Base-by-base conservation (phyloP, 1,139 yeast species). In the Pichia sp. region DNA sequence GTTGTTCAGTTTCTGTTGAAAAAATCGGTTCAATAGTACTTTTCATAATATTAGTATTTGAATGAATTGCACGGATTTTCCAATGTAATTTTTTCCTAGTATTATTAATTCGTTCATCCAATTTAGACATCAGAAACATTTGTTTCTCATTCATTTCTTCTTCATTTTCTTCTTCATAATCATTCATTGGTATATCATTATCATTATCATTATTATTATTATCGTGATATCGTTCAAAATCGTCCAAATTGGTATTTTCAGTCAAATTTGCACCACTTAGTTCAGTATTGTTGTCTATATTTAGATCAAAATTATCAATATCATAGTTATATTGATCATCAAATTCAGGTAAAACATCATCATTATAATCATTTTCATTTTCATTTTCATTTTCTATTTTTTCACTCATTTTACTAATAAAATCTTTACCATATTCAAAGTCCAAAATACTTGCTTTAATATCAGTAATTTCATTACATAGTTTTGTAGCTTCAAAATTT, bases 231-330 rank as follows among this genome's bases (percentile, higher is more conserved):
- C 14, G 4, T 25, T 27, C 27, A 14, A 25, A n/a, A 31, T 33
- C 27, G 18, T 42, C 48, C 4, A 46, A 53, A 56, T 25, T 52
- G 58, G 53, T 65, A 62, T 39, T 48, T 7, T 48, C 49, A 2
- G 52, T 34, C n/a, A 51, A 27, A 45, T 51, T 43, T 30, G 38
- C 43, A 7, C 28, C 45, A 25, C 42, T 49, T 19, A 33, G 45
- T 2, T 34, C 58, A 41, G 54, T 56, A 44, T 59, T 64, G 44
- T 60, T 61, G 29, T 31, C 30, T 14, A 4, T 27, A 30, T 36
- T 38, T 16, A 52, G 18, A 22, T 45, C 58, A 27, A 60, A 53
- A 34, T 53, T 48, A n/a, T 48, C 68, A 36, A 54, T 47, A 30
- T 53, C 53, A 19, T 53, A 53, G 38, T 49, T 52, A 31, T 47